Evolutionary conservation across 2,329 filamentous ascomycete genomes (phyloP).

Genomic region (Esteya vermicola): DNA sequence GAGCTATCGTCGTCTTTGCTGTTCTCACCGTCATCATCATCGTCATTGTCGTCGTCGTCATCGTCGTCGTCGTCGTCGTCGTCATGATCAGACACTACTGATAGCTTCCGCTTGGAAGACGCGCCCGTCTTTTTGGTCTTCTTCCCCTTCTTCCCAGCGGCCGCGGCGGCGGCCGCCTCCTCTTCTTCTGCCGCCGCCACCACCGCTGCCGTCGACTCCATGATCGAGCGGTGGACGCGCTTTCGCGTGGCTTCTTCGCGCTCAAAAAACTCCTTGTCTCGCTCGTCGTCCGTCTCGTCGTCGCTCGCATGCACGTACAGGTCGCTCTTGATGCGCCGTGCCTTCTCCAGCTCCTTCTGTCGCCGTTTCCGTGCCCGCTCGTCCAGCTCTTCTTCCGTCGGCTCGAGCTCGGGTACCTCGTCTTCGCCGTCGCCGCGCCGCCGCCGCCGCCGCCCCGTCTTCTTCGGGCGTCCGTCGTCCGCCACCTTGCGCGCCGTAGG

Average conservation of each 20-base stretch:
- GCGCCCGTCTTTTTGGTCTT: too few species aligned
- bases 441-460: conserved; percentile 39
- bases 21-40: background rate
- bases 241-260: conserved; percentile 53
- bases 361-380: conserved; percentile 47
- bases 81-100: too few species aligned
- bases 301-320: conserved; percentile 72
- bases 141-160: background rate
- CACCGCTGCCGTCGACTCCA: conserved; percentile 9
- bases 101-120: too few species aligned
- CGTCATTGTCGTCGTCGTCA: conserved; percentile 3
- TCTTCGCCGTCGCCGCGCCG: conserved; percentile 23
- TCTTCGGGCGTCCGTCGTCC: conserved; percentile 35
- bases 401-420: conserved; percentile 28
- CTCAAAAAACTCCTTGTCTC: conserved; percentile 59
- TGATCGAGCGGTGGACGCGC: conserved; percentile 26
- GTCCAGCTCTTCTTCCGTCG: conserved; percentile 45
- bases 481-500: conserved; percentile 42
- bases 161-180: background rate
- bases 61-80: background rate
- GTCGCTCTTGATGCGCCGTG: conserved; percentile 68
- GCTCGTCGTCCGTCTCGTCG: conserved; percentile 74
- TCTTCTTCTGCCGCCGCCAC: conserved; percentile 8
- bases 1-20: too few species aligned
- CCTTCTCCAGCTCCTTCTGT: conserved; percentile 61